Percentiles rank a stretch among this genome's conserved stretches.
Conservation (phyloP, 805 yeast species). For the Metschnikowia vanudenii region DNA sequence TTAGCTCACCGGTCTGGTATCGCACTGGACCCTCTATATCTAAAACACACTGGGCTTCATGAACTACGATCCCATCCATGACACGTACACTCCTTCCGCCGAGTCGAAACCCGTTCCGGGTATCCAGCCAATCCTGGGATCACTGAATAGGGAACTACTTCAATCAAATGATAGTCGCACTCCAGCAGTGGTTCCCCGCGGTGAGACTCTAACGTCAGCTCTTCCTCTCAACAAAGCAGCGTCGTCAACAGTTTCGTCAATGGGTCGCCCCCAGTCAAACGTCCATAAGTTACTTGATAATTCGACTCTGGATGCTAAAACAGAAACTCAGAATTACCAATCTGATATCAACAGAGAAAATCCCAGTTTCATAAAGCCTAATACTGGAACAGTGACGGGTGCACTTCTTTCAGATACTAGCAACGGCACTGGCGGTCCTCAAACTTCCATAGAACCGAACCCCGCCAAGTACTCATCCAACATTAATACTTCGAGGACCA, state of each 20-base stretch:
- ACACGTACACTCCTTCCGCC: conserved; percentile 25
- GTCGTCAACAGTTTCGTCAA: neutral
- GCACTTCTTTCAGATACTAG: neutral
- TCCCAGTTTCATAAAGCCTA: neutral
- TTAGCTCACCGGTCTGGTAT: conserved; percentile 2
- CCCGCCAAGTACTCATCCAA: neutral
- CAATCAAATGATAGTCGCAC: too few species aligned
- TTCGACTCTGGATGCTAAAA: neutral
- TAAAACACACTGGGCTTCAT: conserved; percentile 17
- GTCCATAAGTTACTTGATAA: conserved; percentile 6
- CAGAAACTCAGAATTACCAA: neutral
- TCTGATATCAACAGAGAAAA: neutral
- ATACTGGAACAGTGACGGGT: neutral
- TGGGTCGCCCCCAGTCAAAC: conserved; percentile 4
- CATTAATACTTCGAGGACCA: neutral
- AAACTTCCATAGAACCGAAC: neutral
- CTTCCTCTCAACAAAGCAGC: neutral
- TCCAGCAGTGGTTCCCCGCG: neutral
- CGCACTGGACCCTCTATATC: conserved; percentile 1
- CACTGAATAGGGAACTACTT: neutral
- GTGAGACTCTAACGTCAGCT: neutral
- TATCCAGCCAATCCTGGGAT: neutral
- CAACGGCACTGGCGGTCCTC: neutral
- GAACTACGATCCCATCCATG: conserved; percentile 47
- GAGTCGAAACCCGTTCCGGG: neutral